A percentile compares a stretch with the other conserved stretches of the same genome.
phyloP scores from a whole-genome alignment of 2,329 filamentous ascomycete species.

The Trichoderma breve region DNA sequence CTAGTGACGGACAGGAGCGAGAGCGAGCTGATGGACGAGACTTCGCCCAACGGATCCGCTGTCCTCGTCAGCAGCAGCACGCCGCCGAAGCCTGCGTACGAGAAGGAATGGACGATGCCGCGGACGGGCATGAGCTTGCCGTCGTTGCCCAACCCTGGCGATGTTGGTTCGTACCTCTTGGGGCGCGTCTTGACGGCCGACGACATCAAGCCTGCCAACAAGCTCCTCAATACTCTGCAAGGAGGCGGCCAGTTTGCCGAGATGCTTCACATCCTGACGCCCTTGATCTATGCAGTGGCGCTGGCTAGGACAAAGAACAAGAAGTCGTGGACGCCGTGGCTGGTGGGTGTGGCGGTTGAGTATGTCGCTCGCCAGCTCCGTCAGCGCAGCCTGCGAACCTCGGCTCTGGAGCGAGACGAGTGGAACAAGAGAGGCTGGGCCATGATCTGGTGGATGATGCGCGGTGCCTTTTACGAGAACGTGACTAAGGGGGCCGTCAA shows the following conservation, averaged over 20 bases:
- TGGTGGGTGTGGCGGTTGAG: constrained; percentile 81
- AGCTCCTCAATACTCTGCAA: constrained; percentile 78
- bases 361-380: constrained; percentile 82
- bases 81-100: constrained; percentile 38
- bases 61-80: neutral
- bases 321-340: constrained; percentile 87
- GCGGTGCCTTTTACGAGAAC: constrained; percentile 95
- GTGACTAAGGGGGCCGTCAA: constrained; percentile 74
- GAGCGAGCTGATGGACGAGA: constrained; percentile 45
- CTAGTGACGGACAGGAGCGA: constrained; percentile 41
- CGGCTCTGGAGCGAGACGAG: constrained; percentile 85
- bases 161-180: constrained; percentile 84
- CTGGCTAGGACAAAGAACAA: constrained; percentile 71
- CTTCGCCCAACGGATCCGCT: constrained; percentile 31
- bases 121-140: constrained; percentile 84
- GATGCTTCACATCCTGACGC: constrained; percentile 85
- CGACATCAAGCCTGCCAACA: constrained; percentile 89
- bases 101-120: constrained; percentile 84
- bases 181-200: constrained; percentile 90
- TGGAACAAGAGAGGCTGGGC: constrained; percentile 84
- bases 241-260: constrained; percentile 76
- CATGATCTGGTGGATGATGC: constrained; percentile 94
- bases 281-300: constrained; percentile 80
- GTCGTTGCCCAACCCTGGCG: constrained; percentile 72
- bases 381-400: constrained; percentile 74